Evolutionary conservation across 192 early-diverging fungal species (phyloP).

Genomic region (Coemansia sp.): DNA sequence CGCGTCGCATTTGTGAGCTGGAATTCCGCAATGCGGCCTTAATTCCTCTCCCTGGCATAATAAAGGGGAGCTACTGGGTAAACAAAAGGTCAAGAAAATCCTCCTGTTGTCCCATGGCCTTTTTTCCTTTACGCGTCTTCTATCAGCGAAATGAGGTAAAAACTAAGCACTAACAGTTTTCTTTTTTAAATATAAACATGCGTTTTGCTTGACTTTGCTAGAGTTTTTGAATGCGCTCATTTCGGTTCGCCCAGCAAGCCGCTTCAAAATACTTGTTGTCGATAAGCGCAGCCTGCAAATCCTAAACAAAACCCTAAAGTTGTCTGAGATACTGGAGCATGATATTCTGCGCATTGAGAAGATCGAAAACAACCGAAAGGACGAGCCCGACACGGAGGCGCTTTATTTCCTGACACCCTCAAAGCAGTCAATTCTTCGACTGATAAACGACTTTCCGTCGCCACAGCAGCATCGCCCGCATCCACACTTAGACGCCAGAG

Average conservation of each 20-base stretch:
- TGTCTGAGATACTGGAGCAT: constrained; percentile 48
- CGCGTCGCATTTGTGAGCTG: neutral
- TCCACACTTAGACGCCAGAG: neutral
- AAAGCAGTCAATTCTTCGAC: constrained; percentile 34
- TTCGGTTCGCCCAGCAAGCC: constrained; percentile 41
- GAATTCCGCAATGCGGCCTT: neutral
- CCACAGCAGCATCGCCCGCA: neutral
- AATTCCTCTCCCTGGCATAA: too few relatives aligned
- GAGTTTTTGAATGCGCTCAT: constrained; percentile 54
- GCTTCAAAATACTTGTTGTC: constrained; percentile 54
- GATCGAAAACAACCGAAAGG: constrained; percentile 50
- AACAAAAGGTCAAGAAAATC: too few relatives aligned
- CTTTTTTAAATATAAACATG: neutral
- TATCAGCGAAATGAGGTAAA: neutral
- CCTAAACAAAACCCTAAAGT: constrained; percentile 42
- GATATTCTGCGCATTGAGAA: constrained; percentile 51
- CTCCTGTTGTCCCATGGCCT: neutral
- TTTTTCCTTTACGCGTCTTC: neutral
- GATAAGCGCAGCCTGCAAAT: constrained; percentile 48
- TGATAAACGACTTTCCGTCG: constrained; percentile 41
- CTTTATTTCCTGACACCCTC: constrained; percentile 57
- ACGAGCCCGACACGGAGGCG: constrained; percentile 43
- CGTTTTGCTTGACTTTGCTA: constrained; percentile 18
- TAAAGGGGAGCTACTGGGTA: too few relatives aligned
- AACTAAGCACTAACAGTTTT: neutral